phyloP scores from a whole-genome alignment of 2,329 filamentous ascomycete species.

The Ceratocystis eucalypticola region DNA sequence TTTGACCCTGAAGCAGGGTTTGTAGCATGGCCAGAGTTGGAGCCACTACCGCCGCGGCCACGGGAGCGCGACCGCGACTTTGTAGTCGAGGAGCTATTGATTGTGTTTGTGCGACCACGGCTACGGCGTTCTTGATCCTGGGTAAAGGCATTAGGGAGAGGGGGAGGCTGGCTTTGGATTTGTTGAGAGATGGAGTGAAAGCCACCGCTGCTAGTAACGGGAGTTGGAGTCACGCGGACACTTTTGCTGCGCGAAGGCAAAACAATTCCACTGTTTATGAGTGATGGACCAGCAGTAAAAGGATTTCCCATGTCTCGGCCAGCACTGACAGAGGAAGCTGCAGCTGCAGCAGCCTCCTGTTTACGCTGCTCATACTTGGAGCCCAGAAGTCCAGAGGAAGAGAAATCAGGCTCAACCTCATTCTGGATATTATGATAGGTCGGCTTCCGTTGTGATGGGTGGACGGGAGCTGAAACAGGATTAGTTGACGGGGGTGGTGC shows the following conservation, averaged over 20 bases:
- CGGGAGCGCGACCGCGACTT: conserved; percentile 22
- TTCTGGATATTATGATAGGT: conserved; percentile 8
- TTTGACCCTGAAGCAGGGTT: neutral
- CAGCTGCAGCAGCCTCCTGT: conserved; percentile 24
- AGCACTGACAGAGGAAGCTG: conserved; percentile 24
- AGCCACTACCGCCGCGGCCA: conserved; percentile 22
- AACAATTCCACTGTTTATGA: conserved; percentile 34
- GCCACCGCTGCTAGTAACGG: conserved; percentile 3
- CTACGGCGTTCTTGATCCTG: conserved; percentile 12
- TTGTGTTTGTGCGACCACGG: conserved; percentile 13
- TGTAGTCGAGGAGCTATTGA: neutral
- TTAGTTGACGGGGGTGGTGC: neutral
- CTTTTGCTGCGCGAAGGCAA: conserved; percentile 14
- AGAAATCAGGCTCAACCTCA: conserved; percentile 33
- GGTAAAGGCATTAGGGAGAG: conserved; percentile 14
- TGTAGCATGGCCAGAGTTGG: conserved; percentile 21
- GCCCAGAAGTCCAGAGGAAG: conserved; percentile 38
- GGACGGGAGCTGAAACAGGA: neutral
- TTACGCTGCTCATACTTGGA: conserved; percentile 37
- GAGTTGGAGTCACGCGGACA: neutral
- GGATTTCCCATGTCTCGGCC: conserved; percentile 27
- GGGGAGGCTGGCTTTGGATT: neutral
- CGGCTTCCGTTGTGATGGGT: conserved; percentile 3
- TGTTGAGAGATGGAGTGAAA: conserved; percentile 17
- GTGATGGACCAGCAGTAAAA: conserved; percentile 44